phyloP scores from a whole-genome alignment of 768 basidiomycete species.

The Boletales sp. region DNA sequence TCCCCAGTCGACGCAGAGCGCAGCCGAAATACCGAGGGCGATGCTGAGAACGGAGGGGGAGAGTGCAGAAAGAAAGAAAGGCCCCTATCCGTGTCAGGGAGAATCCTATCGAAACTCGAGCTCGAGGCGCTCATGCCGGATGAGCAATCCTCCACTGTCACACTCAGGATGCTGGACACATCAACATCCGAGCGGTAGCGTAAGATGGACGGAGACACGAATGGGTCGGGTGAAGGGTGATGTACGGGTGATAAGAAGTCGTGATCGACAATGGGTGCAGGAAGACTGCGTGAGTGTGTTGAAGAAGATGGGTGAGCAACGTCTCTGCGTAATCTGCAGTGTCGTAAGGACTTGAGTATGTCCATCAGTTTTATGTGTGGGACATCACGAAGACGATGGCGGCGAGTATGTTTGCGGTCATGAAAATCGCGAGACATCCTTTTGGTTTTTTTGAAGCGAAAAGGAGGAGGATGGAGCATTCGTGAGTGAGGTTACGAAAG shows the following conservation, averaged over 20 bases:
- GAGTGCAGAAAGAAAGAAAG: not conserved
- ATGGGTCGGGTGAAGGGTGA: not conserved
- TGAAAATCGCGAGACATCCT: slow-evolving; percentile 3
- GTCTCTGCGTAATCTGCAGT: slow-evolving; percentile 5
- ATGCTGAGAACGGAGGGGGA: slow-evolving; percentile 9
- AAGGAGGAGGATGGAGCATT: slow-evolving; percentile 9
- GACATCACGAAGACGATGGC: slow-evolving; percentile 15
- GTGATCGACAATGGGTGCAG: slow-evolving; percentile 3
- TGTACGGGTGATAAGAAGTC: slow-evolving; percentile 4
- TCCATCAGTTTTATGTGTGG: slow-evolving; percentile 16
- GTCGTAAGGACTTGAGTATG: slow-evolving; percentile 22
- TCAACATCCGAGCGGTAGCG: slow-evolving; percentile 2
- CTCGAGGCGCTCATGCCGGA: slow-evolving; percentile 12
- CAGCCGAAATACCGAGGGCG: slow-evolving; percentile 18
- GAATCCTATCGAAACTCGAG: not conserved
- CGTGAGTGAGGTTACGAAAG: not conserved
- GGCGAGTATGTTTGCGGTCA: slow-evolving; percentile 6
- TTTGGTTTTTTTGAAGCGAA: slow-evolving; percentile 14
- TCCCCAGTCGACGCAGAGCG: slow-evolving; percentile 16
- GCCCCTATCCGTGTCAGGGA: not conserved
- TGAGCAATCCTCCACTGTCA: slow-evolving; percentile 7
- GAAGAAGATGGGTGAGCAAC: slow-evolving; percentile 3
- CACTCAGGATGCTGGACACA: slow-evolving; percentile 3
- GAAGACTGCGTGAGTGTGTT: slow-evolving; percentile 1
- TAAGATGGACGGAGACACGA: not conserved